Evolutionary conservation across 2,329 filamentous ascomycete species (phyloP), one percentile per base, ranked within the genome.

Genomic region (Cryphonectria radicalis): DNA sequence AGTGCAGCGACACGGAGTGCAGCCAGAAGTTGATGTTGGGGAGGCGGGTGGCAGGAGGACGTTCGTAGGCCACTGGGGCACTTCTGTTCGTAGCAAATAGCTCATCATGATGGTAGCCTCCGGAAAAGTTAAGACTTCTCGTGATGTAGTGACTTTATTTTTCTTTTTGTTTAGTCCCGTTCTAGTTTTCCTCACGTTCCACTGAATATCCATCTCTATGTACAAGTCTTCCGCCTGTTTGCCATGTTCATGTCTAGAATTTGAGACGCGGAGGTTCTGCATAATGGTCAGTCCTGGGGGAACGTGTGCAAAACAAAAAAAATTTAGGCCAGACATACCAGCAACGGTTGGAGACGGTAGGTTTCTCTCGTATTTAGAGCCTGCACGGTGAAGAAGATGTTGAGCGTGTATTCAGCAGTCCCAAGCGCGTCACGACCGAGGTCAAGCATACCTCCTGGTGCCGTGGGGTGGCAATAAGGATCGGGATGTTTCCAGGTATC

Each of bases 401-500:
- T 46, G 69, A 43, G 40, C 57, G 53, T 22, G 71, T 28, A 40
- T 67, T 37, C 46, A 67, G 73, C 19, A 0, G n/a, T 42, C 62
- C 40, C 43, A 32, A 28, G 42, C 7, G 25, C n/a, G n/a, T 35
- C 37, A 11, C 19, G 50, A 7, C 25, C 28, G 22, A 19, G 17
- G 43, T n/a, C 32, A 32, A n/a, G 67, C 88, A 75, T 85, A 96
- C 95, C 96, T 87, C 96, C 96, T 14, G 96, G 96, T 55, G 96
- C 95, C 59, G 94, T 97, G 19, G 96, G 96, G 75, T 92, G 89
- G 76, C 89, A 86, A 81, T 97, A 98, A 43, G 96, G 95, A 81
- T 99, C 96, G 4, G 96, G 96, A 79, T 99, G 96, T 84, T 98
- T 98, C 95, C 95, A 99, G 82, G 91, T 93, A 78, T 96, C 90